Base-by-base conservation (phyloP, 352 stramenopile species). In the Blastocystis sp. region DNA sequence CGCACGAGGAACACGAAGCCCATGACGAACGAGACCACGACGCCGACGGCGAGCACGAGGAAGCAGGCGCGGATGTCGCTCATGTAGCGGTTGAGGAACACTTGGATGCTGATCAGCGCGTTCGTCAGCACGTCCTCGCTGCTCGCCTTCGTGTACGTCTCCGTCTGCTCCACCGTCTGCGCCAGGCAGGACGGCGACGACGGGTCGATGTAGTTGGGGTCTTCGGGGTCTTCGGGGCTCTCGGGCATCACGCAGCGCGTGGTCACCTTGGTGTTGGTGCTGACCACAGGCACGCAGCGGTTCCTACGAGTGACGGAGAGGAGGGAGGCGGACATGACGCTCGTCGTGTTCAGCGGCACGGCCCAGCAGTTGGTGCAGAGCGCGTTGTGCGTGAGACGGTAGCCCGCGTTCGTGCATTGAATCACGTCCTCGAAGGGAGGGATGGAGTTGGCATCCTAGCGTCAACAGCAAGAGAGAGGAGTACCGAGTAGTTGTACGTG, bases 1-100 rank as follows among this genome's bases (percentile, higher is more conserved):
- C 92, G 94, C 31, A 95, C 93, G 2, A 95, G 89, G 60, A 95
- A 95, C 2, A 94, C 82, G 69, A 94, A 94, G 13, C 93, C 93
- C 0, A 95, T 80, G 6, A 92, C 90, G n/a, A 95, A 88, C 0
- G 92, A 92, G 16, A 94, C 51, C 1, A 91, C 88, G 0, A 91
- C 93, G 1, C 93, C 93, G 45, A 91, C 92, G 3, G 91, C 67
- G 9, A 95, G 90, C 1, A 95, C 91, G 2, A 94, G 79, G 92
- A 93, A 95, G 2, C 93, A 93, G 21, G 92, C 91, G 59, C 93
- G 61, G 33, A 95, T 91, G 70, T 95, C 94, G 9, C 93, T 93
- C 37, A 95, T 93, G 35, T 92, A 92, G 0, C 93, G 90, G 3
- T 93, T 93, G 21, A 95, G 62, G 2, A 93, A 91, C 0, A 93